Base-by-base conservation (phyloP, 2,329 filamentous ascomycete genomes). In the Talaromyces sp. region DNA sequence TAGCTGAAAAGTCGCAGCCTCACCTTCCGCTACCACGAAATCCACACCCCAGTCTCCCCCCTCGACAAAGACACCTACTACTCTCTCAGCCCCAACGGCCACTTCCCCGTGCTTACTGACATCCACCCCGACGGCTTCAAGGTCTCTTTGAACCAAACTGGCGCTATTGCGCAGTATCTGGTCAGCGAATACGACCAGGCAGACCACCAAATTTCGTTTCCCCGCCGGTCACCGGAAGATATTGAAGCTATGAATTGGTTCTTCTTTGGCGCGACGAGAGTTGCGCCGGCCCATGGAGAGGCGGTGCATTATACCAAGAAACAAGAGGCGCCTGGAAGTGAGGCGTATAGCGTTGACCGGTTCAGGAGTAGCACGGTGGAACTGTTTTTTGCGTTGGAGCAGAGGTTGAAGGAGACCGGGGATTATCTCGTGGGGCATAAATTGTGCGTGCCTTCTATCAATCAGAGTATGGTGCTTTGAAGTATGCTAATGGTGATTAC, bases 351-450 rank as follows among this genome's bases (percentile, higher is more conserved):
- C 11, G 33, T 37, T 37, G 37, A 27, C 8, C 8, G 57, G 13
- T 47, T 43, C 22, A 25, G 37, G 37, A 45, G 35, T 41, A 45
- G 37, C 15, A 60, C 57, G 22, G n/a, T 22, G 37, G 57, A 27
- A 3, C 11, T 60, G 2, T 47, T 60, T 25, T 45, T 60, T 45
- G 22, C 57, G 15, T 19, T 60, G 57, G 41, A 60, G 22, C 8
- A 60, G 27, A 25, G 57, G 35, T 22, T 60, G 9, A 27, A 47
- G 15, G 35, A 60, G 19, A 60, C 57, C 9, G 57, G 41, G 25
- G 39, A 60, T 25, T 60, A 60, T 60, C 57, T 60, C 4, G 57
- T 60, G 37, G 57, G 57, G 27, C 25, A 60, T 33, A 60, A 60
- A 60, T 60, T 60, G 57, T 60, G n/a, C 3, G 56, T 27, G 10